phyloP scores from a whole-genome alignment of 1,284 basidiomycete species.

The Malassezia pachydermatis region DNA sequence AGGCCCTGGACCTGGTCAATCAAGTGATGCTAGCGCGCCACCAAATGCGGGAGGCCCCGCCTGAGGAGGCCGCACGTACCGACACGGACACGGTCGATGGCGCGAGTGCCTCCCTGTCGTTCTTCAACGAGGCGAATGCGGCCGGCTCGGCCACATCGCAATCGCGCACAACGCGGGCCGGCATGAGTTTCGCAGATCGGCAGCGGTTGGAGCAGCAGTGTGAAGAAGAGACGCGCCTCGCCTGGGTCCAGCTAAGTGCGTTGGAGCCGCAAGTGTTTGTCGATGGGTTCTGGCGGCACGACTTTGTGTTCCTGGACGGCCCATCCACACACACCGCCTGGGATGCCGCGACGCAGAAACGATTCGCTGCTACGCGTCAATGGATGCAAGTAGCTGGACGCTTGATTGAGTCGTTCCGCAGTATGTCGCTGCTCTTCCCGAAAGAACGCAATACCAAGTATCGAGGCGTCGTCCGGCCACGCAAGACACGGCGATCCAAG shows the following conservation, averaged over 20 bases:
- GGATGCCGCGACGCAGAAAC: conserved; percentile 20
- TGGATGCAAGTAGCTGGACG: conserved; percentile 77
- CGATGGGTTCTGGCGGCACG: conserved; percentile 32
- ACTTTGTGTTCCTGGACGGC: conserved; percentile 27
- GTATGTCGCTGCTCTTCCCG: conserved; percentile 71
- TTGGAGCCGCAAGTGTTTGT: conserved; percentile 34
- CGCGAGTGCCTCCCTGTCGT: conserved; percentile 18
- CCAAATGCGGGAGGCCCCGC: conserved; percentile 4
- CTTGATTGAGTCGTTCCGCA: conserved; percentile 74
- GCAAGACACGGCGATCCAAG: conserved; percentile 8
- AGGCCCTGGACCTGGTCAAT: conserved; percentile 73
- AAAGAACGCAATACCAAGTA: conserved; percentile 53
- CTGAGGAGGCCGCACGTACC: background rate
- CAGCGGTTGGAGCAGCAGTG: conserved; percentile 30
- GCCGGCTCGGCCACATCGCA: background rate
- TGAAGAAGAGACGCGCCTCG: conserved; percentile 37
- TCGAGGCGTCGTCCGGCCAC: conserved; percentile 14
- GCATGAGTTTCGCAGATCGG: conserved; percentile 13
- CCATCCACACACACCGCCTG: conserved; percentile 1
- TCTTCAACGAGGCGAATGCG: conserved; percentile 33
- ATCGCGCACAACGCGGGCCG: conserved; percentile 15
- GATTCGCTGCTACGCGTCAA: conserved; percentile 49
- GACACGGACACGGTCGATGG: background rate
- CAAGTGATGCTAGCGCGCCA: conserved; percentile 52
- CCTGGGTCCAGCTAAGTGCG: conserved; percentile 28